Base-by-base conservation (phyloP, 2,329 filamentous ascomycete genomes). In the Penicillium capsulatum region DNA sequence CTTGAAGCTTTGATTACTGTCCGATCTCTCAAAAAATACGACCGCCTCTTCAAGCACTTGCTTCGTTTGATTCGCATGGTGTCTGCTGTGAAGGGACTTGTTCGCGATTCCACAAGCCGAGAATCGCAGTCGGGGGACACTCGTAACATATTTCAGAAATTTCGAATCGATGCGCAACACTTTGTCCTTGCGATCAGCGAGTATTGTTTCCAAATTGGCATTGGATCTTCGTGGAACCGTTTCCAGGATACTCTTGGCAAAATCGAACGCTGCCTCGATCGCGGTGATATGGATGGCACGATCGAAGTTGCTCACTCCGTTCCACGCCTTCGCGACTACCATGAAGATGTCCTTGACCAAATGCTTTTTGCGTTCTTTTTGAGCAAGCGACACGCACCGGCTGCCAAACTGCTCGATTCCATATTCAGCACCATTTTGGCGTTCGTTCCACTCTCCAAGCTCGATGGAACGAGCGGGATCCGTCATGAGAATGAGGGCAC, bases 121-220 rank as follows among this genome's bases (percentile, higher is more conserved):
- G 43, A 40, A 17, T 64, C 61, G 6, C 49, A 62, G 7, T 60
- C 58, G 5, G 58, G 54, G 30, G 56, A 58, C 36, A 43, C 59
- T 58, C 31, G 68, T 63, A 57, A 73, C 64, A 35, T 64, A 49
- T 47, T 70, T 66, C 69, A 76, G 42, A 76, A 76, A 34, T 89
- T 96, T 50, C 75, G 82, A 4, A 74, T 83, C 26, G 86, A 94
- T 58, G 83, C 87, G 0, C 81, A 86, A 37, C 84, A 92, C 60
- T 90, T 97, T 50, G 74, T 94, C 16, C 75, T 78, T 1, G 78
- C 78, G 7, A 64, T 96, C 0, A 77, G 81, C 27, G 77, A 81
- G 1, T 92, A 96, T 57, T 84, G 90, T 53, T 83, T 94, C 47
- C 86, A 91, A 42, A 77, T 80, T 0, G 89, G 84, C 2, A 81